Percentiles rank a stretch among this genome's conserved stretches.
Evolutionary conservation across 2,329 filamentous ascomycete species (phyloP).

Genomic region (Fusarium tupiense): DNA sequence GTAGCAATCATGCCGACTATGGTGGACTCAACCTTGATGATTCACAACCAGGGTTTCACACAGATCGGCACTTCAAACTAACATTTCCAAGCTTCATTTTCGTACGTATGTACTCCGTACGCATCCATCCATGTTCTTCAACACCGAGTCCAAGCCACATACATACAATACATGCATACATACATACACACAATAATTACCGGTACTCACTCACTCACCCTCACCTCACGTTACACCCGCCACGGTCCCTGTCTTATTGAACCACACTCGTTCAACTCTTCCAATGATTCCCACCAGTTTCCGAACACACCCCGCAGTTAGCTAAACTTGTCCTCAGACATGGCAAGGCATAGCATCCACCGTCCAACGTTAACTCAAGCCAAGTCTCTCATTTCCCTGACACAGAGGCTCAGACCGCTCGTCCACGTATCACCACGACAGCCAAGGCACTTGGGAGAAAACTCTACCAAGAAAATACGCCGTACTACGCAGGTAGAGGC

Average conservation of each 20-base stretch:
- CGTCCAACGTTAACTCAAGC: background rate
- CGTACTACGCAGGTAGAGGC: background rate
- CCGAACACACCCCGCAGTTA: background rate
- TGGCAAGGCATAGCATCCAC: constrained; percentile 7
- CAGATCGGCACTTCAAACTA: constrained; percentile 13
- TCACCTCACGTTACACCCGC: background rate
- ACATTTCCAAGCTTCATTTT: constrained; percentile 15
- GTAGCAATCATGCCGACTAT: background rate
- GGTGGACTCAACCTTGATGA: constrained; percentile 2
- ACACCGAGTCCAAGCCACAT: background rate
- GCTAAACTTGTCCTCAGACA: background rate
- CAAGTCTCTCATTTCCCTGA: constrained; percentile 17
- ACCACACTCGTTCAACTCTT: background rate
- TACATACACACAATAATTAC: background rate
- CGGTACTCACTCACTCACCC: background rate
- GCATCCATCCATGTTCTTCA: background rate
- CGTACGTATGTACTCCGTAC: background rate
- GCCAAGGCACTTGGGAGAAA: background rate
- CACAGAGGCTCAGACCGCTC: constrained; percentile 26
- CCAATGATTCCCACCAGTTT: constrained; percentile 1
- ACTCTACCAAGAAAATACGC: constrained; percentile 12
- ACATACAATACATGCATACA: background rate
- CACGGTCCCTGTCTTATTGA: background rate
- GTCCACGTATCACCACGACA: constrained; percentile 21
- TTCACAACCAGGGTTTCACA: constrained; percentile 20